Evolutionary conservation across 208 protist genomes (phyloP), one percentile per base, ranked within the genome.

Genomic region (Crithidia sp.): DNA sequence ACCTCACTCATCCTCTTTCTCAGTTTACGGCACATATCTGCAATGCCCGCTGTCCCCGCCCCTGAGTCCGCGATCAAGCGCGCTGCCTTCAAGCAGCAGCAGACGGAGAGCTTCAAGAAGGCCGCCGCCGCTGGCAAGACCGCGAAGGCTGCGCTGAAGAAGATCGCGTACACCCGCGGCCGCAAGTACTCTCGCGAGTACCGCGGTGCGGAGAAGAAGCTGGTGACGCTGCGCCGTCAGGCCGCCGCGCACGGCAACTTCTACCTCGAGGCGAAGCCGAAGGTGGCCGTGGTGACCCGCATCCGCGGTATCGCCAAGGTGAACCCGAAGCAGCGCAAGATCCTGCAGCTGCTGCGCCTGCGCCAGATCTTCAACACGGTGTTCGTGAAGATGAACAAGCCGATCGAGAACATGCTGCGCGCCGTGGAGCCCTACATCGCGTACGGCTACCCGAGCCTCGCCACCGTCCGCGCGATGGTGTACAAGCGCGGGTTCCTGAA

Each of bases 401-500:
- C 99, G 54, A 99, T 99, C 47, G 87, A 99, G 77, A 99, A 99
- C 83, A 99, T 99, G 99, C 94, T 99, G 45, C 93, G 94, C 71
- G 77, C 97, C 10, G 98, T 99, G 62, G 98, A 99, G 90, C 98
- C 98, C 66, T 99, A 99, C 96, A 93, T 99, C 71, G 96, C 99
- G 58, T 99, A 99, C 86, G 99, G 99, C 68, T 99, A 99, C 81
- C 99, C 99, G 58, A 98, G 93, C 68, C 89, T 99, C 17, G 96
- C 98, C 81, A 98, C 99, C 5, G 93, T 99, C 41, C 89, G 96
- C 44, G 93, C 98, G 52, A 89, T 99, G 41, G 86, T 99, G 73
- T 99, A 99, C 97, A 99, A 99, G 96, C 98, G 99, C 74, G 99
- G 99, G 62, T 96, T 93, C 90, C 96, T 92, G 66, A 99, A 99